These are phyloP conservation scores for Boletus rubroflammeus DNA, from an alignment of 768 basidiomycete genomes.

Conservation along the genomic window DNA sequence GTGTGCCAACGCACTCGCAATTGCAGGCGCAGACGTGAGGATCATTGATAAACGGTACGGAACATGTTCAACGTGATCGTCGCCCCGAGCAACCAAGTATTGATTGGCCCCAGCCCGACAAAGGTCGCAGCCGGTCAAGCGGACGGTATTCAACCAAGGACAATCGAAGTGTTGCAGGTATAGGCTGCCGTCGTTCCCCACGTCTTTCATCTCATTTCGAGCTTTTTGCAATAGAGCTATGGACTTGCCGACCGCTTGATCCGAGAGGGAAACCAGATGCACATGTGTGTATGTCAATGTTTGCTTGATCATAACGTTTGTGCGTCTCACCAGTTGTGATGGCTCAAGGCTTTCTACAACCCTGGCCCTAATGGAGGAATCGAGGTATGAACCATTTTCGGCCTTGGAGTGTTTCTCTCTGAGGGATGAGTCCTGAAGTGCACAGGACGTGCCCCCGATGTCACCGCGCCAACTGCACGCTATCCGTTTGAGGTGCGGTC, in stretches of 20 bases:
- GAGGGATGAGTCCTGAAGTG: constrained; percentile 38
- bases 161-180: constrained; percentile 53
- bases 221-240: constrained; percentile 52
- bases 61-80: neutral
- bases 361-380: constrained; percentile 59
- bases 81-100: neutral
- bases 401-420: neutral
- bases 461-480: constrained; percentile 58
- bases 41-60: constrained; percentile 46
- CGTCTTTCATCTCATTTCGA: neutral
- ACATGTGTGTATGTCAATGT: constrained; percentile 52
- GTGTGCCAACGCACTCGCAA: constrained; percentile 55
- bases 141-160: constrained; percentile 54
- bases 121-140: constrained; percentile 48
- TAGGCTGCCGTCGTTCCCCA: neutral
- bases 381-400: constrained; percentile 38
- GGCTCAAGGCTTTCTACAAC: constrained; percentile 67
- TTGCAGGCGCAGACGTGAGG: constrained; percentile 42
- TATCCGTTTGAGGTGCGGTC: constrained; percentile 66
- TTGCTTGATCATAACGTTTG: neutral
- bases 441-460: constrained; percentile 58
- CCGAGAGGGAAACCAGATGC: constrained; percentile 63
- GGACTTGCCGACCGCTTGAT: constrained; percentile 66
- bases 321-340: neutral
- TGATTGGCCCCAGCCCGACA: constrained; percentile 30